Conservation (phyloP, 768 basidiomycete species). For the Amanita molliuscula region DNA sequence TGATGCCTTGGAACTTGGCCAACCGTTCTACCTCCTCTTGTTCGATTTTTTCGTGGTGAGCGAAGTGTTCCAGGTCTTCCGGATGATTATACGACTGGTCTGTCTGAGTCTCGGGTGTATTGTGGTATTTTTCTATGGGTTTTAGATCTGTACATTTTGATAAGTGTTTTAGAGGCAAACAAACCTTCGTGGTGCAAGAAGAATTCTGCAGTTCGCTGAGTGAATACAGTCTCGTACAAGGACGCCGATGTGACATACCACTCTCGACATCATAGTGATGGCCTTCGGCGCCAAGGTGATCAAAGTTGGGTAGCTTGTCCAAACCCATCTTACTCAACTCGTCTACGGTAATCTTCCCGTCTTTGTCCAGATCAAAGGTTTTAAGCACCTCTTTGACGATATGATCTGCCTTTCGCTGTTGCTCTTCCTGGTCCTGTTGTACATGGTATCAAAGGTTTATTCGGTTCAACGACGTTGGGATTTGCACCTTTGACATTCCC, state of each 20-base stretch:
- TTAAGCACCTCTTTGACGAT: conserved; percentile 66
- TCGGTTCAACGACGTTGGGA: too few relatives aligned
- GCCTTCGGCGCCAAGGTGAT: conserved; percentile 77
- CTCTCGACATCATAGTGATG: conserved; percentile 92
- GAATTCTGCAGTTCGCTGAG: conserved; percentile 45
- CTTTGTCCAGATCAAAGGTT: conserved; percentile 61
- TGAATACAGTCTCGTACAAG: neutral
- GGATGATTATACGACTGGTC: conserved; percentile 92
- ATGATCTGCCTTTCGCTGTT: conserved; percentile 71
- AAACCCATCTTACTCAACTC: conserved; percentile 70
- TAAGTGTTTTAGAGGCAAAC: too few relatives aligned
- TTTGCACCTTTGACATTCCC: conserved; percentile 59
- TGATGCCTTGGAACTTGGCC: conserved; percentile 74
- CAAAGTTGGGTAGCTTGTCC: conserved; percentile 74
- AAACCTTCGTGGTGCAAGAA: conserved; percentile 95
- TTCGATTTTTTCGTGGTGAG: conserved; percentile 82
- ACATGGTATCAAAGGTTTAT: neutral
- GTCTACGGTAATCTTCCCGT: conserved; percentile 56
- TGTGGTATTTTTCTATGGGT: conserved; percentile 83
- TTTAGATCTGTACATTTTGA: too few relatives aligned
- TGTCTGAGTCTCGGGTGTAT: conserved; percentile 94
- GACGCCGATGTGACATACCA: conserved; percentile 36
- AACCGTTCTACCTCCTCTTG: conserved; percentile 74
- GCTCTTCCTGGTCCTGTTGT: conserved; percentile 61
- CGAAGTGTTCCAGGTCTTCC: conserved; percentile 89